phyloP scores from a whole-genome alignment of 2,329 filamentous ascomycete genomes.

The Phoma herbarum region DNA sequence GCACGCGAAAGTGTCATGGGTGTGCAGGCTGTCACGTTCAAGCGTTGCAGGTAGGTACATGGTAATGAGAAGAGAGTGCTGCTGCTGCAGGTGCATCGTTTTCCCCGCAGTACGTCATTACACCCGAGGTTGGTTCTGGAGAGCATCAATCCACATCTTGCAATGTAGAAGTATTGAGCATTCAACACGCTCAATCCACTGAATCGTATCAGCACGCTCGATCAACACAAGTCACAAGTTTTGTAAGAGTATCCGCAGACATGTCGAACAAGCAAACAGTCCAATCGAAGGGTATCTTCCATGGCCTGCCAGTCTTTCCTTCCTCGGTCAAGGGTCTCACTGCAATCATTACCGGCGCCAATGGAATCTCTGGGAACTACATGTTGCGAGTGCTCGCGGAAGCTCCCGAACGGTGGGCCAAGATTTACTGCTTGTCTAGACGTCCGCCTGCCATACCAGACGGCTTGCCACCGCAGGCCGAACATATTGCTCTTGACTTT shows the following conservation, averaged over 20 bases:
- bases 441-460: slow-evolving; percentile 55
- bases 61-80: not conserved
- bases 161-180: too few relatives aligned
- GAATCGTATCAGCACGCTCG: too few relatives aligned
- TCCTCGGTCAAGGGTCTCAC: slow-evolving; percentile 55
- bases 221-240: not conserved
- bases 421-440: slow-evolving; percentile 61
- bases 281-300: slow-evolving; percentile 57
- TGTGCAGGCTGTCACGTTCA: not conserved
- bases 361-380: slow-evolving; percentile 63
- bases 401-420: slow-evolving; percentile 60
- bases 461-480: slow-evolving; percentile 50
- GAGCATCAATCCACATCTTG: not conserved
- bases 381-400: slow-evolving; percentile 60
- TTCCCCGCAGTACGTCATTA: slow-evolving; percentile 33
- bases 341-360: slow-evolving; percentile 63
- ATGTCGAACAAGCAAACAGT: slow-evolving; percentile 39
- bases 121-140: slow-evolving; percentile 23
- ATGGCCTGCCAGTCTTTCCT: slow-evolving; percentile 60
- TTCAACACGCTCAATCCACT: too few relatives aligned
- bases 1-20: not conserved
- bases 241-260: not conserved
- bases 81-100: not conserved
- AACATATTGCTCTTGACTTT: slow-evolving; percentile 56
- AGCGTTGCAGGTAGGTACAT: not conserved